Percentiles rank a stretch among this genome's conserved stretches.
Conservation (phyloP, 2,329 filamentous ascomycete species). For the Coniochaeta sp. region DNA sequence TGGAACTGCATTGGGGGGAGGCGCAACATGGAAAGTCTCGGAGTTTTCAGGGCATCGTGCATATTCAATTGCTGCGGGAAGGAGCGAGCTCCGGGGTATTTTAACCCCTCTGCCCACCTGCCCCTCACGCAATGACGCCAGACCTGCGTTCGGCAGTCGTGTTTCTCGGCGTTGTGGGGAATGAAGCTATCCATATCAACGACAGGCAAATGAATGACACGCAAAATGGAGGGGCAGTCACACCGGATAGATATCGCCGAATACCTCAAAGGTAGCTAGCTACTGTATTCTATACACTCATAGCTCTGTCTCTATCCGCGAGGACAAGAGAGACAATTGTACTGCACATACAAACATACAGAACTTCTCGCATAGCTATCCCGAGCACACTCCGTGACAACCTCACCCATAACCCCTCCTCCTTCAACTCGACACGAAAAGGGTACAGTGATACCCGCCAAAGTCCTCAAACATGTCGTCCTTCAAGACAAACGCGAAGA, state of each 20-base stretch:
- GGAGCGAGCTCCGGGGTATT: not conserved
- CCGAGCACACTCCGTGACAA: not conserved
- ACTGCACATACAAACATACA: not conserved
- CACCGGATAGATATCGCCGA: not conserved
- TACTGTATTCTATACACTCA: too few relatives aligned
- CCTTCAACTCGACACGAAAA: not conserved
- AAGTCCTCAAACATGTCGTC: conserved; percentile 56
- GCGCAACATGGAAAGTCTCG: not conserved
- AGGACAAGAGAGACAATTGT: not conserved
- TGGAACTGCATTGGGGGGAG: not conserved
- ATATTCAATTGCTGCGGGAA: not conserved
- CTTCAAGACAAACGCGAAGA: conserved; percentile 83
- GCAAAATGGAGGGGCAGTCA: not conserved
- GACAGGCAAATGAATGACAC: conserved; percentile 1
- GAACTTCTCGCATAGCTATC: not conserved
- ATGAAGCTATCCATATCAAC: not conserved
- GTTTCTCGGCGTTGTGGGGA: not conserved
- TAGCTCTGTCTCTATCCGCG: too few relatives aligned
- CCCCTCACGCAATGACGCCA: conserved; percentile 2
- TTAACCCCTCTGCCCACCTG: too few relatives aligned
- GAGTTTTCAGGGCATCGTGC: not conserved
- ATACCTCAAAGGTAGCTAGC: too few relatives aligned
- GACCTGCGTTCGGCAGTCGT: not conserved
- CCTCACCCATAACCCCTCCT: not conserved
- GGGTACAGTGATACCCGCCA: conserved; percentile 17